Evolutionary conservation across 176 grass and related monocot genomes (phyloP), one percentile per base, ranked within the genome.

Genomic region (Olyra latifolia): DNA sequence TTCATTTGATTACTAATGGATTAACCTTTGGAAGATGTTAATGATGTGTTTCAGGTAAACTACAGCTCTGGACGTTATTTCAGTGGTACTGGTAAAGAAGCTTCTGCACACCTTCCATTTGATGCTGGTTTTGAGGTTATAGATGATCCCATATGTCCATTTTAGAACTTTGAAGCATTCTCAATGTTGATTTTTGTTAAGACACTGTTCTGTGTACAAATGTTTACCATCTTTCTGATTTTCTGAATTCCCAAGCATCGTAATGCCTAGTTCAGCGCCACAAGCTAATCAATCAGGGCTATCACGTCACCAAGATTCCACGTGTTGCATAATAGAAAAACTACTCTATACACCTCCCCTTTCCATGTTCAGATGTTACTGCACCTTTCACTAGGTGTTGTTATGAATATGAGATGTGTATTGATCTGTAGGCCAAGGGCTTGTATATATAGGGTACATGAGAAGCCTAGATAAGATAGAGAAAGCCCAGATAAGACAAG

Each of bases 121-220:
- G 92, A 95, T 93, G 88, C 93, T 80, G 93, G 93, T 86, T 99
- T 99, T 82, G 96, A 99, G 93, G 92, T 99, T 74, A 81, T 52
- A 0, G 4, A 62, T 80, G 38, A 13, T 76, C 75, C 32, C 32
- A 58, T 7, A 22, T 17, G 40, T 83, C 48, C 66, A 35, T 35
- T 35, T 25, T 73, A 19, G 32, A 35, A 35, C 32, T 62, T 61
- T 38, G 32, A 30, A 62, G 35, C 10, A 24, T 75, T 4, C 49
- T 63, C 14, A 45, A 54, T 65, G 41, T 75, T 27, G 2, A 80
- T 42, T 69, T n/a, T 38, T 79, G 55, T 75, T n/a, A n/a, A 69
- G 29, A 87, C 75, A 20, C 24, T 38, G 7, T 76, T 75, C 25
- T 59, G 42, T 52, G 44, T 43, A 10, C 10, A 23, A 56, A 30